phyloP scores from a whole-genome alignment of 2,329 filamentous ascomycete species.

The Stagonosporopsis vannaccii region DNA sequence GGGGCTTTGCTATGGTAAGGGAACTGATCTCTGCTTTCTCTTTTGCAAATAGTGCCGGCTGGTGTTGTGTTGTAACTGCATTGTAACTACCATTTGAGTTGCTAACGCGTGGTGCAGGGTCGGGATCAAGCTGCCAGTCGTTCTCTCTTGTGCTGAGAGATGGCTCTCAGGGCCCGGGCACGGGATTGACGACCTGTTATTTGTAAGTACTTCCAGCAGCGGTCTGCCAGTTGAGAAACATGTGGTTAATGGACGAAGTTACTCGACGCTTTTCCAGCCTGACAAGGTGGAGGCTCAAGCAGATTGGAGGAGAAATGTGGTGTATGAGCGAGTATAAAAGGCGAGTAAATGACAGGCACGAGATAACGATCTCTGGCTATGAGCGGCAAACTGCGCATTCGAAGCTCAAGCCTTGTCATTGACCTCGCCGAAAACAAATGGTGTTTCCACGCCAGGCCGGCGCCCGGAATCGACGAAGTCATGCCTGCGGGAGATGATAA shows the following conservation, averaged over 20 bases:
- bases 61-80: background rate
- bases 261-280: background rate
- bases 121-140: constrained; percentile 1
- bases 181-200: constrained; percentile 1
- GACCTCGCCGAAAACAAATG: too few relatives aligned
- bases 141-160: background rate
- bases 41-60: background rate
- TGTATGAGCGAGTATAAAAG: background rate
- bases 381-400: too few relatives aligned
- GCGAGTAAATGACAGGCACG: too few relatives aligned
- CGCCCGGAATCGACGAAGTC: too few relatives aligned
- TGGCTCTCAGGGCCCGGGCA: background rate
- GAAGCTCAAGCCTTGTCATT: too few relatives aligned
- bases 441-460: too few relatives aligned
- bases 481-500: too few relatives aligned
- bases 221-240: background rate
- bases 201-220: background rate
- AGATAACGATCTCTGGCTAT: too few relatives aligned
- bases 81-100: too few relatives aligned
- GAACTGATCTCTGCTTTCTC: background rate
- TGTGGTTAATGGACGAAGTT: background rate
- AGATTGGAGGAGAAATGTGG: background rate
- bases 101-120: background rate
- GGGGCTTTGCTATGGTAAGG: background rate
- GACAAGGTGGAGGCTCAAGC: background rate